Conservation (phyloP, 768 basidiomycete species). For the Omphalotus guepiniiformis region DNA sequence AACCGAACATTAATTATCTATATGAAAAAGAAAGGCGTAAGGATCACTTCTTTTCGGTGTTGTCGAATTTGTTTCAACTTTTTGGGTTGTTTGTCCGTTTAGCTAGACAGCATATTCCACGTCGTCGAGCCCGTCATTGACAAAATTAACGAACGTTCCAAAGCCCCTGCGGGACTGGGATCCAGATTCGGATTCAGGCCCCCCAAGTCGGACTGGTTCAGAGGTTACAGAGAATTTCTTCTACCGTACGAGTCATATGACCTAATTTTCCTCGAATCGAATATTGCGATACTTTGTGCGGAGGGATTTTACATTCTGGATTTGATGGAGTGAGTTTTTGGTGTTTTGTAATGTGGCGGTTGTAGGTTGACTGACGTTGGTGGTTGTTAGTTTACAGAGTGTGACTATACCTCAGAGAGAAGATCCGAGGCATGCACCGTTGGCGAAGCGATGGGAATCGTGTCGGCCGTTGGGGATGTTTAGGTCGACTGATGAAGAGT, state of each 20-base stretch:
- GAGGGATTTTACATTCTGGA: constrained; percentile 99
- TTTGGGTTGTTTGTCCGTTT: constrained; percentile 55
- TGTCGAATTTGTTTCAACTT: too few relatives aligned
- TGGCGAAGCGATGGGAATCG: constrained; percentile 78
- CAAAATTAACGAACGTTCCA: constrained; percentile 77
- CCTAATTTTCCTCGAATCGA: constrained; percentile 88
- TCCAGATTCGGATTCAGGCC: constrained; percentile 75
- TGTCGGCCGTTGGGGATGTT: constrained; percentile 88
- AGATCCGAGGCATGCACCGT: constrained; percentile 53
- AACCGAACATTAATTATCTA: constrained; percentile 80
- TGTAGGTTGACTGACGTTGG: constrained; percentile 40
- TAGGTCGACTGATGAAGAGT: constrained; percentile 79
- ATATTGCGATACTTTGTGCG: constrained; percentile 88
- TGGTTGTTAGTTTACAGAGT: constrained; percentile 80
- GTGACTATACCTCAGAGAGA: constrained; percentile 87
- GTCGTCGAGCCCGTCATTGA: constrained; percentile 92
- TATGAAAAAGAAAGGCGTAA: constrained; percentile 73
- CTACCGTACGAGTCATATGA: constrained; percentile 88
- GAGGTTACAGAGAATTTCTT: constrained; percentile 92
- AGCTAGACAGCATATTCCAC: constrained; percentile 90
- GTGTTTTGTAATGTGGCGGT: constrained; percentile 52
- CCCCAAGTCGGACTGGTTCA: constrained; percentile 91
- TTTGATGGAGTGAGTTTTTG: constrained; percentile 72
- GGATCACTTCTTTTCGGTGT: constrained; percentile 63
- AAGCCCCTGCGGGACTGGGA: constrained; percentile 65